Percentiles rank a stretch among this genome's conserved stretches.
Evolutionary conservation across 495 filamentous ascomycete genomes (phyloP).

Genomic region (Lophiotrema nucula): DNA sequence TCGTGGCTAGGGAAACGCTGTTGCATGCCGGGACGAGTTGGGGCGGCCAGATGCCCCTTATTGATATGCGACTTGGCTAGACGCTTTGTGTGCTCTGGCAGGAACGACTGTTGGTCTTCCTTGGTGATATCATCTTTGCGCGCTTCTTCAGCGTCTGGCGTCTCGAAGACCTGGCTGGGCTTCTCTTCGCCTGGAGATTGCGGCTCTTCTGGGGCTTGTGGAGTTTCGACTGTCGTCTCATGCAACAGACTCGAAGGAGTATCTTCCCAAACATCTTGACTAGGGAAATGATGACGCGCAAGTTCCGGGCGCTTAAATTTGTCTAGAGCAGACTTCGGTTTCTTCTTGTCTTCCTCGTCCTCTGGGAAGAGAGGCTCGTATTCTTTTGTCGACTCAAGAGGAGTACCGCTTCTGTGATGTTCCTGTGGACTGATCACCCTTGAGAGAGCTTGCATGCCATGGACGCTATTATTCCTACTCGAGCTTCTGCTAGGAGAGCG

Average conservation of each 20-base stretch:
- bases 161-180: constrained; percentile 48
- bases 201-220: constrained; percentile 57
- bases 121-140: constrained; percentile 47
- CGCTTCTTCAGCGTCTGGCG: constrained; percentile 55
- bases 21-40: constrained; percentile 50
- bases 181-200: background rate
- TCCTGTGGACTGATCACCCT: constrained; percentile 55
- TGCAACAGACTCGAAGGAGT: constrained; percentile 83
- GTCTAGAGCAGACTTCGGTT: constrained; percentile 57
- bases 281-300: constrained; percentile 76
- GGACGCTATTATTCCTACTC: constrained; percentile 70
- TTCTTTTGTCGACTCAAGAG: constrained; percentile 86
- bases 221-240: constrained; percentile 79
- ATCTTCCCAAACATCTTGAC: constrained; percentile 96
- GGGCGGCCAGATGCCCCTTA: constrained; percentile 43
- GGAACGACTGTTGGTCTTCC: constrained; percentile 49
- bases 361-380: constrained; percentile 96
- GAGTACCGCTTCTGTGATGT: constrained; percentile 58
- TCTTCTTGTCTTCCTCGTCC: constrained; percentile 58
- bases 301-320: constrained; percentile 63
- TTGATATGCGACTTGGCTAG: constrained; percentile 47
- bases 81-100: constrained; percentile 34
- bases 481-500: constrained; percentile 64
- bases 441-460: constrained; percentile 39
- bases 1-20: constrained; percentile 90